phyloP scores from a whole-genome alignment of 495 filamentous ascomycete genomes.

The Tuber umbilicatum region DNA sequence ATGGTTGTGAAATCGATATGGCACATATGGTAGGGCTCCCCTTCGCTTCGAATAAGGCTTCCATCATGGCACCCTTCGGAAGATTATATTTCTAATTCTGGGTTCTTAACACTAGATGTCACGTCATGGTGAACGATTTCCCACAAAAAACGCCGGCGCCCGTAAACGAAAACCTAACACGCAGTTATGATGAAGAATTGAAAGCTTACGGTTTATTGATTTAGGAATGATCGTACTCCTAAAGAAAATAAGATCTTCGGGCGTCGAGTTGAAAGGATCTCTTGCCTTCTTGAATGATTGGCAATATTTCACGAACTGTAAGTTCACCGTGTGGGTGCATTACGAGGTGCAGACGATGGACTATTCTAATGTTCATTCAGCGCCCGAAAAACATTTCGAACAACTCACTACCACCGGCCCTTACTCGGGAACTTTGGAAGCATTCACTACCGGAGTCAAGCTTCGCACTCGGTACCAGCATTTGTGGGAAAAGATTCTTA shows the following conservation, averaged over 20 bases:
- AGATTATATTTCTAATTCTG: neutral
- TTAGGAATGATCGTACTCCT: conserved; percentile 51
- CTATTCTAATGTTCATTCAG: conserved; percentile 13
- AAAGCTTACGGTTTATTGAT: conserved; percentile 4
- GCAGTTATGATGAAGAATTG: neutral
- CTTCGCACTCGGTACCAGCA: conserved; percentile 52
- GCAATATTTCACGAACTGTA: conserved; percentile 51
- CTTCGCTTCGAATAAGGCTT: neutral
- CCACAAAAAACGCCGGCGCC: conserved; percentile 49
- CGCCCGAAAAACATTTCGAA: conserved; percentile 45
- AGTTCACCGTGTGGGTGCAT: neutral
- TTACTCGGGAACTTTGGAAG: conserved; percentile 52
- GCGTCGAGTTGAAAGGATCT: conserved; percentile 47
- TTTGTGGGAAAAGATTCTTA: conserved; percentile 44
- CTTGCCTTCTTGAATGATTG: conserved; percentile 54
- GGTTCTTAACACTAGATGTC: conserved; percentile 48
- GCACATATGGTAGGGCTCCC: conserved; percentile 52
- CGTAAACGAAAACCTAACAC: conserved; percentile 44
- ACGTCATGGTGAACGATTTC: conserved; percentile 56
- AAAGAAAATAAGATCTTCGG: conserved; percentile 46
- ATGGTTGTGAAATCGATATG: conserved; percentile 51
- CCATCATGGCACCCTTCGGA: neutral
- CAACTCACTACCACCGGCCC: conserved; percentile 56
- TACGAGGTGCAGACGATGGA: conserved; percentile 19
- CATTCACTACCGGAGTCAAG: conserved; percentile 54